A percentile compares a stretch with the other conserved stretches of the same genome.
Evolutionary conservation across 441 rosid genomes (phyloP).

Genomic region (Croton laevigatus): DNA sequence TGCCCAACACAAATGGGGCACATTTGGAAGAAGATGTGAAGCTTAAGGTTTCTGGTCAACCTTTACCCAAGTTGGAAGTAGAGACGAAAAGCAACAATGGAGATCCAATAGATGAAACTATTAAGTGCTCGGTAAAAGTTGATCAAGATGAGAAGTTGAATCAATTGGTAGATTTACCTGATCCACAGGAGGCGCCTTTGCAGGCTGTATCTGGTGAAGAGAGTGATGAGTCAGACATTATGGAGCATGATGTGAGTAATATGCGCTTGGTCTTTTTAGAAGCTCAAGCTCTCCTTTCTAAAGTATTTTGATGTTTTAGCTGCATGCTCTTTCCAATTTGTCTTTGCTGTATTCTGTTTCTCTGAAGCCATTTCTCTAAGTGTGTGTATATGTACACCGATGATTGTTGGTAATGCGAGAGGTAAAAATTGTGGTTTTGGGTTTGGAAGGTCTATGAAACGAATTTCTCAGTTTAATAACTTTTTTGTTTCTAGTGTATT

Average conservation of each 20-base stretch:
- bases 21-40: constrained; percentile 22
- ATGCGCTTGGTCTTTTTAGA: constrained; percentile 12
- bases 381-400: background rate
- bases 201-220: constrained; percentile 59
- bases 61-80: constrained; percentile 31
- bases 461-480: background rate
- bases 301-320: background rate
- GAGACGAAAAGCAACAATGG: constrained; percentile 35
- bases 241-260: constrained; percentile 92
- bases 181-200: constrained; percentile 34
- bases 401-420: no score
- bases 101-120: constrained; percentile 32
- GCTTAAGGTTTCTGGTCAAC: constrained; percentile 29
- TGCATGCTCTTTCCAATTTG: background rate
- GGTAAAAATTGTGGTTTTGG: background rate
- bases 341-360: constrained; percentile 1
- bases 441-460: background rate
- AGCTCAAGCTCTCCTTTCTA: constrained; percentile 10
- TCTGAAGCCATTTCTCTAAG: background rate
- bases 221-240: constrained; percentile 69
- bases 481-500: background rate
- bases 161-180: constrained; percentile 35
- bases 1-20: constrained; percentile 16
- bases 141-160: constrained; percentile 40
- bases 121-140: constrained; percentile 35